Evolutionary conservation across 2,329 filamentous ascomycete genomes (phyloP), one percentile per base, ranked within the genome.

Genomic region (Beauveria asiatica): DNA sequence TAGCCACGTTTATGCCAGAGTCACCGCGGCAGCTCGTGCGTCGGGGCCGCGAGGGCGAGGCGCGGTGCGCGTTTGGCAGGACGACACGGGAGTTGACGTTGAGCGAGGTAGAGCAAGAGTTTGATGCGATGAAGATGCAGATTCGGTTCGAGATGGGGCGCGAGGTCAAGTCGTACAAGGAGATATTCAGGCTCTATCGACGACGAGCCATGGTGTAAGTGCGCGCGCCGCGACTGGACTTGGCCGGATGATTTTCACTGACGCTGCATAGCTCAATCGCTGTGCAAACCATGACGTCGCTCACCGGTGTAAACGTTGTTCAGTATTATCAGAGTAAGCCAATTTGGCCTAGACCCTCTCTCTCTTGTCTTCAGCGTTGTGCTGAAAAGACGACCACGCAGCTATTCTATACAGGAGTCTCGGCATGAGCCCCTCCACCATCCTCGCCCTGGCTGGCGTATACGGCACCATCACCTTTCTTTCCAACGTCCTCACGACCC

Each of bases 221-320:
- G 23, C 21, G 1, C n/a, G 19, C 16, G n/a, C 41, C 17, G 41
- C 7, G 17, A 19, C 41, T 0, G 13, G 4, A 9, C 33, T 37
- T 13, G 27, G 3, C 9, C 37, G 13, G 17, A 21, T 21, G n/a
- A 11, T 21, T 7, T 5, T 13, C 11, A n/a, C 23, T 57, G 16
- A 48, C 21, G 9, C 39, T 54, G 17, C 10, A 4, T 58, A 72
- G 70, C 21, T 79, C 77, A 1, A 79, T 83, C 65, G 77, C 78
- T 2, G 81, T 83, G 2, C 81, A 83, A 68, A 82, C 80, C 3
- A 81, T 83, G 78, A 83, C 81, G 0, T 77, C 75, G 63, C 65
- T 83, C 44, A 83, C 81, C 1, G 81, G 81, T 11, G 78, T 83
- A 42, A 83, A 83, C 65, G 81, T 83, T 1, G 83, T 84, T 42